Evolutionary conservation across 768 basidiomycete genomes (phyloP).

Genomic region (Cystobasidium onofrii): DNA sequence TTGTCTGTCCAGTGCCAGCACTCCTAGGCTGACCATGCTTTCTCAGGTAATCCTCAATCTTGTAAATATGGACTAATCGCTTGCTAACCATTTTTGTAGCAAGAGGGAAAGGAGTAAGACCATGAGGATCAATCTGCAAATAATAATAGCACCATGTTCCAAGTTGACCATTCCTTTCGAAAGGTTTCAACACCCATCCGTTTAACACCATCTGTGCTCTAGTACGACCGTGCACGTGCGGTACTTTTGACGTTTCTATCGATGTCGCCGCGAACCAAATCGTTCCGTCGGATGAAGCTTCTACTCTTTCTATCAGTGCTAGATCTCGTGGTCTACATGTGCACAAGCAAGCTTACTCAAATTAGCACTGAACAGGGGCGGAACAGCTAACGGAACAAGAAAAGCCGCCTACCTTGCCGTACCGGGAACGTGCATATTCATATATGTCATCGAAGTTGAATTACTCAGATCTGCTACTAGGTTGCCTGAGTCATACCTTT

Average conservation of each 20-base stretch:
- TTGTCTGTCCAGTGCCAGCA: slow-evolving; percentile 7
- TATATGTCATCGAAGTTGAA: slow-evolving; percentile 37
- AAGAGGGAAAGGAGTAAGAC: slow-evolving; percentile 34
- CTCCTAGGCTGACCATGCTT: slow-evolving; percentile 33
- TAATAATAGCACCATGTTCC: slow-evolving; percentile 5
- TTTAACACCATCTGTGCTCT: slow-evolving; percentile 38
- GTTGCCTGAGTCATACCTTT: slow-evolving; percentile 38
- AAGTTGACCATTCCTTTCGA: slow-evolving; percentile 13
- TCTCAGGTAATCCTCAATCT: slow-evolving; percentile 33
- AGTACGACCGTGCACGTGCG: slow-evolving; percentile 36
- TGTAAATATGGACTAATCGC: slow-evolving; percentile 6
- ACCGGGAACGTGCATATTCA: slow-evolving; percentile 25
- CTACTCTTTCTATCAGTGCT: slow-evolving; percentile 37
- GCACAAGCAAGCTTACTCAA: no score
- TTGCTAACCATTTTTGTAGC: slow-evolving; percentile 35
- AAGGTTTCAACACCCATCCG: slow-evolving; percentile 35
- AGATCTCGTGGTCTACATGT: slow-evolving; percentile 36
- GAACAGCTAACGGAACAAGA: no score
- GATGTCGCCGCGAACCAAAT: slow-evolving; percentile 40
- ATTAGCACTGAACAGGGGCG: no score
- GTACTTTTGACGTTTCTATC: slow-evolving; percentile 37
- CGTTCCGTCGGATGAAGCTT: slow-evolving; percentile 32
- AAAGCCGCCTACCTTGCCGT: slow-evolving; percentile 29
- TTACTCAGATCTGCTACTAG: slow-evolving; percentile 38
- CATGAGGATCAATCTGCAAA: slow-evolving; percentile 37